Evolutionary conservation across 768 basidiomycete species (phyloP).

Genomic region (Amanita thiersii): DNA sequence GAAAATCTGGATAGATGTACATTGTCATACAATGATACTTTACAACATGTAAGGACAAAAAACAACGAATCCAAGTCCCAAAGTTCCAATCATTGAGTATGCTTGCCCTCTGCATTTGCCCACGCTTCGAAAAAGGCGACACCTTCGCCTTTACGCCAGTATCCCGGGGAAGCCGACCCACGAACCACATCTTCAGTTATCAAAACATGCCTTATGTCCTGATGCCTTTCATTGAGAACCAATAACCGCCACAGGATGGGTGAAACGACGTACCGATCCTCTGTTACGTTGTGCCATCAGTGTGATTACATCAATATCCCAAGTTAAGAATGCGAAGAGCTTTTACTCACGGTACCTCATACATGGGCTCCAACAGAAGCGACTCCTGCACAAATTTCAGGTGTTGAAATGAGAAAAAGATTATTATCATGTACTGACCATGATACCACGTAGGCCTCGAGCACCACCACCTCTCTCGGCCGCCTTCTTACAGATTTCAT

Average conservation of each 20-base stretch:
- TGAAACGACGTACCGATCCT: slow-evolving; percentile 49
- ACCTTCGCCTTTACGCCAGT: slow-evolving; percentile 66
- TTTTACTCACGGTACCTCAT: slow-evolving; percentile 74
- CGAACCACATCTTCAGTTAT: slow-evolving; percentile 66
- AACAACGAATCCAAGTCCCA: slow-evolving; percentile 1
- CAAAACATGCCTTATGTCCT: slow-evolving; percentile 80
- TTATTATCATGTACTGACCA: slow-evolving; percentile 38
- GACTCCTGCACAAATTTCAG: slow-evolving; percentile 45
- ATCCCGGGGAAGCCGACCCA: slow-evolving; percentile 54
- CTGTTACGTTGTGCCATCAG: slow-evolving; percentile 26
- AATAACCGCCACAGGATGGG: slow-evolving; percentile 5
- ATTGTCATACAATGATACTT: slow-evolving; percentile 2
- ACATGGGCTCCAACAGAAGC: slow-evolving; percentile 85
- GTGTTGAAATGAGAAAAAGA: not conserved
- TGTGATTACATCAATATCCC: not conserved
- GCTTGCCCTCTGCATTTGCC: slow-evolving; percentile 53
- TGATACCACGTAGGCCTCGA: slow-evolving; percentile 79
- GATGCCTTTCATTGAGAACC: not conserved
- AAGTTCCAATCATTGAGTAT: slow-evolving; percentile 1
- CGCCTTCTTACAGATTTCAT: slow-evolving; percentile 77
- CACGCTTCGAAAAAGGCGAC: slow-evolving; percentile 71
- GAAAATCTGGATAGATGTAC: slow-evolving; percentile 1
- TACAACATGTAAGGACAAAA: slow-evolving; percentile 6
- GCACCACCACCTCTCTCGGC: slow-evolving; percentile 83
- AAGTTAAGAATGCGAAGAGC: slow-evolving; percentile 3